Evolutionary conservation across 2,329 filamentous ascomycete genomes (phyloP).

Genomic region (Beauveria sp.): DNA sequence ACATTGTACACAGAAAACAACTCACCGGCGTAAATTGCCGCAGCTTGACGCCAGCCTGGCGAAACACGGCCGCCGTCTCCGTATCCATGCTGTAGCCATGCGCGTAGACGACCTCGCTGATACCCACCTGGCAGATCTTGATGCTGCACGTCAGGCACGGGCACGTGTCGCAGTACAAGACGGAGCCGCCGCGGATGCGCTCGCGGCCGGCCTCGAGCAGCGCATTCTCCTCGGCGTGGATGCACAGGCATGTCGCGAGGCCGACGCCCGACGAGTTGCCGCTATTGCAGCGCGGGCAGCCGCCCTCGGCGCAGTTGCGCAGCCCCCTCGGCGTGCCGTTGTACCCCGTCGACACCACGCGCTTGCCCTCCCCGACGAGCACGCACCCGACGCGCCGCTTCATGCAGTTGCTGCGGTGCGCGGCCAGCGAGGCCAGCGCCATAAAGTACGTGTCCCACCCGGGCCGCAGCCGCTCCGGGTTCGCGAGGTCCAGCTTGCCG

Average conservation of each 20-base stretch:
- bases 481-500: constrained; percentile 64
- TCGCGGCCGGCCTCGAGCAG: constrained; percentile 90
- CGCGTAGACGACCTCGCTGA: constrained; percentile 90
- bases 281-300: constrained; percentile 80
- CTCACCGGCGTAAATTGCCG: constrained; percentile 81
- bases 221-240: constrained; percentile 98
- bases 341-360: constrained; percentile 92
- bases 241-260: constrained; percentile 81
- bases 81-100: constrained; percentile 92
- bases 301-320: constrained; percentile 86
- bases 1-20: constrained; percentile 16
- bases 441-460: constrained; percentile 98
- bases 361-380: constrained; percentile 67
- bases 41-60: constrained; percentile 73
- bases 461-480: constrained; percentile 73
- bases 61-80: constrained; percentile 73
- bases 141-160: constrained; percentile 96
- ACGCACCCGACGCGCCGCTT: constrained; percentile 94
- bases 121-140: constrained; percentile 96
- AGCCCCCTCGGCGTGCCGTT: constrained; percentile 92
- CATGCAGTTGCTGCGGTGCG: constrained; percentile 94
- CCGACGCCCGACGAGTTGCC: constrained; percentile 61
- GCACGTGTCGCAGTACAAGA: constrained; percentile 92
- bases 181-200: constrained; percentile 71
- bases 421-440: constrained; percentile 86